Evolutionary conservation across 1,284 basidiomycete genomes (phyloP).

Genomic region (Marasmius oreades): DNA sequence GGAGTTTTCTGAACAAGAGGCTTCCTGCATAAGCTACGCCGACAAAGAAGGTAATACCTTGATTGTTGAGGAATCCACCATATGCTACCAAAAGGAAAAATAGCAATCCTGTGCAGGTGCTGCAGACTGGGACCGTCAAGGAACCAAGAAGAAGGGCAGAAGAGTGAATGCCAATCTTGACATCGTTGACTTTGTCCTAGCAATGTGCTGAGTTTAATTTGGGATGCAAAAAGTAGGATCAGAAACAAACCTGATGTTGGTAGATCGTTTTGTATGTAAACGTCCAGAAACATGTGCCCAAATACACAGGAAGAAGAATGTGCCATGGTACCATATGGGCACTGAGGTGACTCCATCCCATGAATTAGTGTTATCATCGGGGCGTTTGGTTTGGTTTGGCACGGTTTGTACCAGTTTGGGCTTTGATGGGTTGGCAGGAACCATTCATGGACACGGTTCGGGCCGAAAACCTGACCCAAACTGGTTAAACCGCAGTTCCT

Average conservation of each 20-base stretch:
- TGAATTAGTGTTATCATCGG: no score
- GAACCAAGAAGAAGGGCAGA: constrained; percentile 20
- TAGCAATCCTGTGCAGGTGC: constrained; percentile 15
- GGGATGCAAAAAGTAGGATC: not conserved
- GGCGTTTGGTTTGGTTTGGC: no score
- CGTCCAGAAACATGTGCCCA: constrained; percentile 27
- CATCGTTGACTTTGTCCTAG: constrained; percentile 26
- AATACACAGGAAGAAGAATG: constrained; percentile 22
- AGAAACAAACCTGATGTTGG: constrained; percentile 22
- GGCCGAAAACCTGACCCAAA: no score
- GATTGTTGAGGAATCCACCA: constrained; percentile 21
- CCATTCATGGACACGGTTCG: no score
- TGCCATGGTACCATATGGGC: constrained; percentile 22
- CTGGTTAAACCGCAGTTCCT: no score
- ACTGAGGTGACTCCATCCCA: constrained; percentile 29
- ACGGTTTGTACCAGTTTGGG: no score
- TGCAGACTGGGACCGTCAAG: constrained; percentile 22
- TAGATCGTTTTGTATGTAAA: constrained; percentile 31
- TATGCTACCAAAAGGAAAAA: constrained; percentile 21
- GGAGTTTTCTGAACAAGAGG: constrained; percentile 13
- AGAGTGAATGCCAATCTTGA: constrained; percentile 23
- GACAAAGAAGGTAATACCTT: constrained; percentile 19
- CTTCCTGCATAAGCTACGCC: constrained; percentile 12
- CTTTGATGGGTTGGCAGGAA: no score
- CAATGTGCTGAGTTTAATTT: not conserved